A percentile compares a stretch with the other conserved stretches of the same genome.
Conservation (phyloP, 2,329 filamentous ascomycete species). For the Ceratocystis alfenasii region DNA sequence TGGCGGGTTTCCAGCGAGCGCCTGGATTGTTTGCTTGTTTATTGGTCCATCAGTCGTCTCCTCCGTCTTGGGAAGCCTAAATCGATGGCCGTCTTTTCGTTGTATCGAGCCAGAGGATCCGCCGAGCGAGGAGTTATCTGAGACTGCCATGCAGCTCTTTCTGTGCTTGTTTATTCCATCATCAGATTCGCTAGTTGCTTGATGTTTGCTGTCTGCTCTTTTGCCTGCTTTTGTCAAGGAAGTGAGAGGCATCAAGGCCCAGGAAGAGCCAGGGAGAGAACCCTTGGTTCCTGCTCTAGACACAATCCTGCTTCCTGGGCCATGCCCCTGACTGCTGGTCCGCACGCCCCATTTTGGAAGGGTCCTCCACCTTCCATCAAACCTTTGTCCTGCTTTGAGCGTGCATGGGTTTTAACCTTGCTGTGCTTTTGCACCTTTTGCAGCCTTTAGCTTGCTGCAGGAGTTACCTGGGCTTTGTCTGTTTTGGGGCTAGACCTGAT, state of each 20-base stretch:
- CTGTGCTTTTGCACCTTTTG: background rate
- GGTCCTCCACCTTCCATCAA: slow-evolving; percentile 3
- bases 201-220: background rate
- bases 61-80: background rate
- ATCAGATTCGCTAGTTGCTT: background rate
- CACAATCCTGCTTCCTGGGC: slow-evolving; percentile 7
- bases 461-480: background rate
- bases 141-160: background rate
- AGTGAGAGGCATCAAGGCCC: background rate
- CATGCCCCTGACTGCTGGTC: background rate
- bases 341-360: slow-evolving; percentile 8
- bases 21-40: slow-evolving; percentile 1
- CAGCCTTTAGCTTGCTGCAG: background rate
- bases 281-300: slow-evolving; percentile 5
- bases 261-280: background rate
- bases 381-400: slow-evolving; percentile 4
- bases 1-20: background rate
- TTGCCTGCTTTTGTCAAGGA: background rate
- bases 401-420: background rate
- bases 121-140: background rate
- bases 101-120: background rate
- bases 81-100: background rate
- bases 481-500: slow-evolving; percentile 6
- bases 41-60: background rate
- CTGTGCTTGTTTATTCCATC: background rate